Percentiles rank a stretch among this genome's conserved stretches.
phyloP scores from a whole-genome alignment of 371 early-diverging fungal genomes.

The Mortierella sp. region DNA sequence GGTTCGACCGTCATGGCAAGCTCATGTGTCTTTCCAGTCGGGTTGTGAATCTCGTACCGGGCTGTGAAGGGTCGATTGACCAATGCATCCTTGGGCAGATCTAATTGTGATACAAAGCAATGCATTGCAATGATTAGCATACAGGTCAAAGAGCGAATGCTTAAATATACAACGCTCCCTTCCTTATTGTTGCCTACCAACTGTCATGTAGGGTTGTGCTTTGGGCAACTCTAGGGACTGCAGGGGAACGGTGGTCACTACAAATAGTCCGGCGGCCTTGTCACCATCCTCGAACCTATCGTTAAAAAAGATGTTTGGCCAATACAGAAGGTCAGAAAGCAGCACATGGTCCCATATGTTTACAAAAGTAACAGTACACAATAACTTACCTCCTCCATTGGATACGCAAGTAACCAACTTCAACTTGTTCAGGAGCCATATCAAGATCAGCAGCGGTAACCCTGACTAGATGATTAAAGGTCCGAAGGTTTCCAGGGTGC shows the following conservation, averaged over 20 bases:
- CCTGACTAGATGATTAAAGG: constrained; percentile 41
- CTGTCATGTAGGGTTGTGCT: constrained; percentile 51
- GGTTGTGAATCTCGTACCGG: constrained; percentile 73
- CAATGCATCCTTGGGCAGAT: constrained; percentile 67
- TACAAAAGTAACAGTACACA: not conserved
- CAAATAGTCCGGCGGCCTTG: constrained; percentile 21
- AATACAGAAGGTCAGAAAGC: not conserved
- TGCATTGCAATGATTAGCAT: not conserved
- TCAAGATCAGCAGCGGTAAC: constrained; percentile 38
- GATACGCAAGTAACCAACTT: constrained; percentile 45
- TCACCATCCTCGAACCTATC: constrained; percentile 29
- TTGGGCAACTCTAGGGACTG: constrained; percentile 37
- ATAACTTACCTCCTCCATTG: constrained; percentile 40
- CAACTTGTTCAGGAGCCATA: constrained; percentile 47
- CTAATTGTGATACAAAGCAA: constrained; percentile 28
- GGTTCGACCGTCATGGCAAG: constrained; percentile 73
- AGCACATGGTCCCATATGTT: not conserved
- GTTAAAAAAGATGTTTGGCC: not conserved
- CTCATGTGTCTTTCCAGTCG: constrained; percentile 69
- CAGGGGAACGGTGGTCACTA: constrained; percentile 35
- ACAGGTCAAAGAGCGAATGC: not conserved
- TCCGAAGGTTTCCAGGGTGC: constrained; percentile 40
- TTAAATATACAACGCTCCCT: not conserved
- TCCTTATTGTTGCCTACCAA: constrained; percentile 29
- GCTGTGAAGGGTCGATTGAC: constrained; percentile 75